Conservation (phyloP, 2,329 filamentous ascomycete species). For the Tolypocladium paradoxum region DNA sequence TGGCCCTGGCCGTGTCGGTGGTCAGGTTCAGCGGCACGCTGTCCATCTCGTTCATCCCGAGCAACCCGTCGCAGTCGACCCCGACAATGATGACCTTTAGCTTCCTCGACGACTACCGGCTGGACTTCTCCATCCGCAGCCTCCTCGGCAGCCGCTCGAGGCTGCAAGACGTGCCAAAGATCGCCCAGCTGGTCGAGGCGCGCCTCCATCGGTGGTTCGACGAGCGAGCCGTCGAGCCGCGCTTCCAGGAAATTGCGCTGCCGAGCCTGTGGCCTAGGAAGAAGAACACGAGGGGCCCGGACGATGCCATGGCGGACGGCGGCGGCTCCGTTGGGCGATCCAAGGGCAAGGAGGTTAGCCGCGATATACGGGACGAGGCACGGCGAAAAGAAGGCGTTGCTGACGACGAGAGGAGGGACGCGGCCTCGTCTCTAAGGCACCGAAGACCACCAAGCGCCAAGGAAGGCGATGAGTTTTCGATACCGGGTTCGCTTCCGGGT, state of each 20-base stretch:
- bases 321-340: slow-evolving; percentile 37
- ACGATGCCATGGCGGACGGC: slow-evolving; percentile 40
- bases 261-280: slow-evolving; percentile 77
- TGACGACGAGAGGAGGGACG: slow-evolving; percentile 29
- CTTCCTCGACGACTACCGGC: slow-evolving; percentile 78
- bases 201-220: slow-evolving; percentile 81
- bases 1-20: slow-evolving; percentile 83
- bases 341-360: slow-evolving; percentile 42
- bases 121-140: slow-evolving; percentile 73
- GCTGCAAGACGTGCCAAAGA: slow-evolving; percentile 79
- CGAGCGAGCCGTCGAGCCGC: slow-evolving; percentile 73
- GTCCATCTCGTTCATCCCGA: slow-evolving; percentile 84
- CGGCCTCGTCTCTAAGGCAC: slow-evolving; percentile 25
- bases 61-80: slow-evolving; percentile 54
- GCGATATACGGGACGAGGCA: slow-evolving; percentile 40
- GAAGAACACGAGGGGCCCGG: slow-evolving; percentile 68
- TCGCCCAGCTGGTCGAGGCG: slow-evolving; percentile 72
- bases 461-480: slow-evolving; percentile 29
- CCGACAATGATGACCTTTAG: slow-evolving; percentile 91
- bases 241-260: slow-evolving; percentile 77
- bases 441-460: slow-evolving; percentile 21
- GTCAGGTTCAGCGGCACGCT: slow-evolving; percentile 91
- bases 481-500: slow-evolving; percentile 36
- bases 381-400: slow-evolving; percentile 32
- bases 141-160: slow-evolving; percentile 70